Conservation (phyloP, 768 basidiomycete species). For the Leccinum subtestaceum region DNA sequence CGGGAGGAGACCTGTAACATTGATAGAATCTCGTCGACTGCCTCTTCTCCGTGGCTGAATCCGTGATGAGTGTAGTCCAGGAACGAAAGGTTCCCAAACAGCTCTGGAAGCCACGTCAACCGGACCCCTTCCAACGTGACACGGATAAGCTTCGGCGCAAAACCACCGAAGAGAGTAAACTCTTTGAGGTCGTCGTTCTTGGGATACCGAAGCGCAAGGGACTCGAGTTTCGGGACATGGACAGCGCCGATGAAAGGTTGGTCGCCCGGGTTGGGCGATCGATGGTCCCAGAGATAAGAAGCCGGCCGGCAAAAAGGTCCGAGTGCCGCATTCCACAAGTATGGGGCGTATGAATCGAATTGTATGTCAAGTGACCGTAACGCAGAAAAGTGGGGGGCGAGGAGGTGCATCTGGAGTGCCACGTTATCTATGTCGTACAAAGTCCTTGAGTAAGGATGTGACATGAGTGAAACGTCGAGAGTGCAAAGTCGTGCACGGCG, state of each 20-base stretch:
- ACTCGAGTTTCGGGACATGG: slow-evolving; percentile 46
- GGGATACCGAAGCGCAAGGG: slow-evolving; percentile 56
- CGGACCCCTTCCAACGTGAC: slow-evolving; percentile 64
- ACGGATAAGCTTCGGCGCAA: slow-evolving; percentile 53
- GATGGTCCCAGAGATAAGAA: slow-evolving; percentile 24
- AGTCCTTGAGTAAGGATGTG: slow-evolving; percentile 25
- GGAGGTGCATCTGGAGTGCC: slow-evolving; percentile 61
- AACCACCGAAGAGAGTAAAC: slow-evolving; percentile 60
- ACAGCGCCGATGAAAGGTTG: slow-evolving; percentile 20
- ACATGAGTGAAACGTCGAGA: slow-evolving; percentile 57
- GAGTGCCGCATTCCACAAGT: slow-evolving; percentile 66
- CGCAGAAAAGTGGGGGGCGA: slow-evolving; percentile 44
- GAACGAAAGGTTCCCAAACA: slow-evolving; percentile 59
- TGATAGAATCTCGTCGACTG: slow-evolving; percentile 54
- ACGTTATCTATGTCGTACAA: slow-evolving; percentile 40
- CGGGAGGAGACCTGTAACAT: slow-evolving; percentile 54
- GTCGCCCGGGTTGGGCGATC: slow-evolving; percentile 11
- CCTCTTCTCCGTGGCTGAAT: slow-evolving; percentile 55
- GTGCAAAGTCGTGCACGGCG: slow-evolving; percentile 57
- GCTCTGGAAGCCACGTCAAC: slow-evolving; percentile 57
- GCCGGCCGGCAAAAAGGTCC: slow-evolving; percentile 46
- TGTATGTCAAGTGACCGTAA: slow-evolving; percentile 63
- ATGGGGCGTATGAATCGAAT: slow-evolving; percentile 55
- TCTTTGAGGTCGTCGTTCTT: slow-evolving; percentile 69
- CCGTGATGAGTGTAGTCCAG: slow-evolving; percentile 74